These are phyloP conservation scores for Coriolopsis trogii DNA, from an alignment of 1,284 basidiomycete genomes.

Conservation along the genomic window DNA sequence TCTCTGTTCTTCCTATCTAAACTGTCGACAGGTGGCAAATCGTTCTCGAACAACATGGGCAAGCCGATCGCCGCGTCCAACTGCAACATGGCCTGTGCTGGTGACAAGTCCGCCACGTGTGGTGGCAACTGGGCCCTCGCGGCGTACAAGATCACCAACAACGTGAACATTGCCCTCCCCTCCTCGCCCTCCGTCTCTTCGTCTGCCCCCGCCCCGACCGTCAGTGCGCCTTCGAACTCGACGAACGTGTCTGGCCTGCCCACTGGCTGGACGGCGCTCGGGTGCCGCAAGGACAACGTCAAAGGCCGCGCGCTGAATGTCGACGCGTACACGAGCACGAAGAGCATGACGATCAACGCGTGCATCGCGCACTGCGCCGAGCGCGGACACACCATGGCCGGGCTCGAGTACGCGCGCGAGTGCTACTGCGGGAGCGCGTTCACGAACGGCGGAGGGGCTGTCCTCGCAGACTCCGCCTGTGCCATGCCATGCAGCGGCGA, in stretches of 20 bases:
- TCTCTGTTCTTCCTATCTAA: neutral
- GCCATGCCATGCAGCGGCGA: slow-evolving; percentile 29
- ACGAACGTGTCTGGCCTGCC: neutral
- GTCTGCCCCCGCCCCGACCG: slow-evolving; percentile 4
- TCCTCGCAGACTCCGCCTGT: slow-evolving; percentile 21
- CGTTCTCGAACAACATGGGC: slow-evolving; percentile 22
- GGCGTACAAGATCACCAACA: slow-evolving; percentile 18
- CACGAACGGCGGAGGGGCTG: slow-evolving; percentile 24
- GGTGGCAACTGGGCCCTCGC: slow-evolving; percentile 28
- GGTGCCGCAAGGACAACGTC: neutral
- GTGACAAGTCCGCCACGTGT: slow-evolving; percentile 17
- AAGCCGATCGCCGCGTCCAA: slow-evolving; percentile 13
- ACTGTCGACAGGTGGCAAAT: slow-evolving; percentile 21
- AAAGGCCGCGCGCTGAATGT: neutral
- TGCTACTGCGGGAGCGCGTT: slow-evolving; percentile 32
- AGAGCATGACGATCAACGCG: neutral
- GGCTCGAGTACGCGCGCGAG: slow-evolving; percentile 30
- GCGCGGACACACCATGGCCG: slow-evolving; percentile 28
- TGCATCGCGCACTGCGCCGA: neutral
- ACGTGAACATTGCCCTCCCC: slow-evolving; percentile 3
- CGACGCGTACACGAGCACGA: neutral
- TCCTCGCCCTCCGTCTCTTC: slow-evolving; percentile 3
- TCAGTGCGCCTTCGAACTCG: slow-evolving; percentile 15
- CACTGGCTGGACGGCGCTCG: neutral
- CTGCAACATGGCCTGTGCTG: slow-evolving; percentile 28